A percentile compares a stretch with the other conserved stretches of the same genome.
phyloP scores from a whole-genome alignment of 2,329 filamentous ascomycete species.

The Fusarium sp. region DNA sequence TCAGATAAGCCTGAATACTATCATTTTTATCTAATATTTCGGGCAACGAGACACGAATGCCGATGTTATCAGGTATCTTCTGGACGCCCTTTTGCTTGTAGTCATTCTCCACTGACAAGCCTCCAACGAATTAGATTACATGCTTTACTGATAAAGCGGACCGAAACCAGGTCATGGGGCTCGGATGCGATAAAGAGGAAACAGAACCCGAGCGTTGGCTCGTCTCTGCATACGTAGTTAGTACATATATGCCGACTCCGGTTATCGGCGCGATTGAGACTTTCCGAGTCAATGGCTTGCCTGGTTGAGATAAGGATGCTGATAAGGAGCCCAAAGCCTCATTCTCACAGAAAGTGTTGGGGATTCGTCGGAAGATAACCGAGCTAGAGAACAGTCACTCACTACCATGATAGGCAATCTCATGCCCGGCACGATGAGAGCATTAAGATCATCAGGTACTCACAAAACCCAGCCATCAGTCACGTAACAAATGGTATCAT shows the following conservation, averaged over 20 bases:
- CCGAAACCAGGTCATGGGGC: conserved; percentile 8
- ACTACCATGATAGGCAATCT: too few species aligned
- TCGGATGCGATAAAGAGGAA: conserved; percentile 8
- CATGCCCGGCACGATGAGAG: too few species aligned
- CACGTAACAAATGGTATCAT: conserved; percentile 18
- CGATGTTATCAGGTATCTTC: neutral
- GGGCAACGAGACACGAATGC: neutral
- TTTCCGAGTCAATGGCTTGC: neutral
- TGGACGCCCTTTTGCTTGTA: conserved; percentile 18
- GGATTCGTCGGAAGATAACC: neutral
- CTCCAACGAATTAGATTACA: conserved; percentile 1
- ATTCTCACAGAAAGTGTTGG: neutral
- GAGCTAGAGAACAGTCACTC: neutral
- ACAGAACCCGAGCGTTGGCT: conserved; percentile 10
- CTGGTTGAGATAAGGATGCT: neutral
- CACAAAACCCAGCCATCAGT: neutral
- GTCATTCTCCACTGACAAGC: neutral
- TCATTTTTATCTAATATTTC: neutral
- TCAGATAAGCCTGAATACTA: neutral
- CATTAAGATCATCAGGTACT: too few species aligned
- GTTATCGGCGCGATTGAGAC: neutral
- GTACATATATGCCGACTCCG: neutral
- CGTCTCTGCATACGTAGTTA: neutral
- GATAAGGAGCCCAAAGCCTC: neutral
- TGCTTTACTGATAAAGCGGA: neutral